These are phyloP conservation scores for Euphorbia lathyris DNA, from an alignment of 345 rosid species.

Conservation along the genomic window DNA sequence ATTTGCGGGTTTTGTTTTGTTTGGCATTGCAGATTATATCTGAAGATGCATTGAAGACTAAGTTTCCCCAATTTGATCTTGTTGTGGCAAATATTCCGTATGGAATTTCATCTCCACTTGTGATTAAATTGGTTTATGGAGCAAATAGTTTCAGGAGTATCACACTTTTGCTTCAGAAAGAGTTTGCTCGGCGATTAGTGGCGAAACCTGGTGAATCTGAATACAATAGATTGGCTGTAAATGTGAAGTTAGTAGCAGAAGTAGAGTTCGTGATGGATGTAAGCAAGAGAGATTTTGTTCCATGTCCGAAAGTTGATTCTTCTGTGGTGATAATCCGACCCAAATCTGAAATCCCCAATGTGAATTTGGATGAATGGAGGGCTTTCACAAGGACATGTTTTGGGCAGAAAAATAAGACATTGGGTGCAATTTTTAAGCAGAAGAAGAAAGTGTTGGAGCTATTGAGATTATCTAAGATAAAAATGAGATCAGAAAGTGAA, in stretches of 20 bases:
- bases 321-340: constrained; percentile 75
- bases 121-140: constrained; percentile 76
- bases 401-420: constrained; percentile 77
- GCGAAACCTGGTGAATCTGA: constrained; percentile 83
- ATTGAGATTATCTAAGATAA: constrained; percentile 34
- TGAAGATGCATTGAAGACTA: constrained; percentile 71
- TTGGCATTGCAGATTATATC: constrained; percentile 68
- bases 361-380: constrained; percentile 64
- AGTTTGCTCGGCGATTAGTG: constrained; percentile 73
- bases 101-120: constrained; percentile 76
- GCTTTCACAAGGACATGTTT: constrained; percentile 81
- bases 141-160: constrained; percentile 54
- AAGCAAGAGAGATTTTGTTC: constrained; percentile 86
- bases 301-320: constrained; percentile 87
- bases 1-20: no score
- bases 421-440: constrained; percentile 88
- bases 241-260: constrained; percentile 76
- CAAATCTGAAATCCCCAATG: constrained; percentile 52
- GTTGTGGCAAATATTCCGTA: constrained; percentile 87
- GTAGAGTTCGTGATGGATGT: constrained; percentile 82
- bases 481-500: constrained; percentile 1
- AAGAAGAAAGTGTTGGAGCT: constrained; percentile 79
- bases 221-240: constrained; percentile 82
- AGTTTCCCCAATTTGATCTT: constrained; percentile 69
- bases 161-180: constrained; percentile 87